These are phyloP conservation scores for Besnoitia besnoiti DNA, from an alignment of 169 alveolate species.

Conservation along the genomic window DNA sequence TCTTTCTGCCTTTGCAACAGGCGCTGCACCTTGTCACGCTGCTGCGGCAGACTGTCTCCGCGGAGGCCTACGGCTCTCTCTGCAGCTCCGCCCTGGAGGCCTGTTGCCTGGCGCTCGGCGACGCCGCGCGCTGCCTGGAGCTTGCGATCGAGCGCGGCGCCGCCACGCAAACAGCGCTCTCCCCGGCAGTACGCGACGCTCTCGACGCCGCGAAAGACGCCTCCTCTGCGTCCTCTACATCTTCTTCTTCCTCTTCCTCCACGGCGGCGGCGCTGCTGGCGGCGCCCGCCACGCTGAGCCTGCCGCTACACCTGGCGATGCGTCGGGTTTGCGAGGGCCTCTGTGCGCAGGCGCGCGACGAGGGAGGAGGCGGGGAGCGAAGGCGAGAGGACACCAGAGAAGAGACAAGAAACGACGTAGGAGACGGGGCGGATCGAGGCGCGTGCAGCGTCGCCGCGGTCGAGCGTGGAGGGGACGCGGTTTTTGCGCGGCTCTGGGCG, in stretches of 20 bases:
- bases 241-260: background rate
- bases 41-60: background rate
- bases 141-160: background rate
- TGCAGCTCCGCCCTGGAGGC: conserved; percentile 16
- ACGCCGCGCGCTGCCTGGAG: background rate
- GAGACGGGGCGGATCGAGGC: background rate
- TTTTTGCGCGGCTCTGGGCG: background rate
- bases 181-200: background rate
- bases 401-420: background rate
- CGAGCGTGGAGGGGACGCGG: background rate
- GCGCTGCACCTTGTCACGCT: background rate
- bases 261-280: background rate
- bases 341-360: background rate
- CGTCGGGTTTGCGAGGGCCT: background rate
- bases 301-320: background rate
- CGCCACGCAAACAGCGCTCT: background rate
- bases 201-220: background rate
- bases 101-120: background rate
- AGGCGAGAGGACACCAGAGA: background rate
- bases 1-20: background rate
- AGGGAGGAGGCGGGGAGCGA: background rate
- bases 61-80: background rate
- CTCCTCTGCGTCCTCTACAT: too few species aligned
- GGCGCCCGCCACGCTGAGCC: background rate
- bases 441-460: too few species aligned